These are phyloP conservation scores for Zygosaccharomyces bisporus DNA, from an alignment of 805 yeast species.

Conservation along the genomic window DNA sequence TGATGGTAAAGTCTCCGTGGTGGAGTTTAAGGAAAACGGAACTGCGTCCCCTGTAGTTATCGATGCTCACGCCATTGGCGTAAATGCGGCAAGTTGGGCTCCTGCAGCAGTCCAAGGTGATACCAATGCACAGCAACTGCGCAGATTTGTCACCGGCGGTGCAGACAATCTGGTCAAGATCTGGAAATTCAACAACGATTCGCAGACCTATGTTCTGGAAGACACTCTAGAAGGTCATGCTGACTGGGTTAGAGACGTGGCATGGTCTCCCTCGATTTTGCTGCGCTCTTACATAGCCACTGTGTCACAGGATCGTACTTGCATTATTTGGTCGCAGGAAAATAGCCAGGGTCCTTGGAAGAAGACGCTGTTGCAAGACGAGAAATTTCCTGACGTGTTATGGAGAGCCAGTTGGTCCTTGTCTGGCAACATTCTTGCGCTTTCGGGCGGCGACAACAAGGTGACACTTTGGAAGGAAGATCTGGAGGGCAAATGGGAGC, in stretches of 20 bases:
- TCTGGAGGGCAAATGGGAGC: constrained; percentile 89
- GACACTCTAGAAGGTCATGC: constrained; percentile 81
- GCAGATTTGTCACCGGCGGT: constrained; percentile 90
- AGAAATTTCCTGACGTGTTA: constrained; percentile 91
- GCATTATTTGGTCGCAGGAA: constrained; percentile 91
- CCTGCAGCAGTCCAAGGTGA: constrained; percentile 44
- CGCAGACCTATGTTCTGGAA: constrained; percentile 65
- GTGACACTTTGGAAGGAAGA: constrained; percentile 96
- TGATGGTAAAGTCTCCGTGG: constrained; percentile 87
- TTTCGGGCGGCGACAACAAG: constrained; percentile 93
- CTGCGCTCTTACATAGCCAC: constrained; percentile 88
- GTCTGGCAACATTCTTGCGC: constrained; percentile 92
- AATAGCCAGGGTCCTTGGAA: constrained; percentile 68
- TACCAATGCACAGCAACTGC: constrained; percentile 42
- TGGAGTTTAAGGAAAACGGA: constrained; percentile 89
- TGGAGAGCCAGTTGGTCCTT: constrained; percentile 99
- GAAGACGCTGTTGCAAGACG: constrained; percentile 66
- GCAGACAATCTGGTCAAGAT: constrained; percentile 90
- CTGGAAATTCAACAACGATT: constrained; percentile 66
- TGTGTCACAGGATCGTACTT: constrained; percentile 95
- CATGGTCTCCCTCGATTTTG: constrained; percentile 93
- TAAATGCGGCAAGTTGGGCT: constrained; percentile 94
- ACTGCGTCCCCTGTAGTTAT: constrained; percentile 53
- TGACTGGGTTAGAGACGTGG: constrained; percentile 98
- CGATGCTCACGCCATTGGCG: constrained; percentile 90